phyloP scores from a whole-genome alignment of 768 basidiomycete genomes.

The Candolleomyces efflorescens region DNA sequence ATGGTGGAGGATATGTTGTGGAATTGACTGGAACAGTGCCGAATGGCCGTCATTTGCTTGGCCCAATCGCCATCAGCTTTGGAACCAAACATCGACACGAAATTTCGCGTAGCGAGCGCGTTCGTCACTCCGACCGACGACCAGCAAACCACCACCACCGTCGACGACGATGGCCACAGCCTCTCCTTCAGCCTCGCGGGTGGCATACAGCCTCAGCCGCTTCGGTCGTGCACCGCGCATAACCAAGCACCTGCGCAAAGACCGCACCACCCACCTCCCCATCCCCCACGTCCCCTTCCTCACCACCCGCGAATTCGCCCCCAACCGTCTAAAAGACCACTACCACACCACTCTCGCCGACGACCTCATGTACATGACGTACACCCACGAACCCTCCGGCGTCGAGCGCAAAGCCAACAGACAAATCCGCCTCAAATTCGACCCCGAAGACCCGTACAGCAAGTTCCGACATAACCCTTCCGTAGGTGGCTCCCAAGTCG shows the following conservation, averaged over 20 bases:
- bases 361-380: slow-evolving; percentile 93
- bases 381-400: slow-evolving; percentile 63
- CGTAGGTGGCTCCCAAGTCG: slow-evolving; percentile 64
- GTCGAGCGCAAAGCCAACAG: slow-evolving; percentile 45
- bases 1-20: not conserved
- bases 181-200: slow-evolving; percentile 11
- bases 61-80: not conserved
- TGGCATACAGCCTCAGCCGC: slow-evolving; percentile 27
- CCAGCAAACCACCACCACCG: not conserved
- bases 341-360: slow-evolving; percentile 80
- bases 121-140: too few relatives aligned
- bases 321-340: slow-evolving; percentile 76
- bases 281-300: slow-evolving; percentile 63
- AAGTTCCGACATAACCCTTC: slow-evolving; percentile 74
- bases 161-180: slow-evolving; percentile 3
- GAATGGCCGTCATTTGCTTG: not conserved
- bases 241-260: slow-evolving; percentile 38
- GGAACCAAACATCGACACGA: not conserved
- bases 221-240: slow-evolving; percentile 53
- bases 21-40: not conserved
- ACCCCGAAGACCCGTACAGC: slow-evolving; percentile 79
- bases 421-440: slow-evolving; percentile 62
- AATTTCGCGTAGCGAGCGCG: not conserved
- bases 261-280: slow-evolving; percentile 58
- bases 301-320: slow-evolving; percentile 65